A percentile compares a stretch with the other conserved stretches of the same genome.
These are phyloP conservation scores for Heritiera fomes DNA, from an alignment of 345 rosid species.

Conservation along the genomic window DNA sequence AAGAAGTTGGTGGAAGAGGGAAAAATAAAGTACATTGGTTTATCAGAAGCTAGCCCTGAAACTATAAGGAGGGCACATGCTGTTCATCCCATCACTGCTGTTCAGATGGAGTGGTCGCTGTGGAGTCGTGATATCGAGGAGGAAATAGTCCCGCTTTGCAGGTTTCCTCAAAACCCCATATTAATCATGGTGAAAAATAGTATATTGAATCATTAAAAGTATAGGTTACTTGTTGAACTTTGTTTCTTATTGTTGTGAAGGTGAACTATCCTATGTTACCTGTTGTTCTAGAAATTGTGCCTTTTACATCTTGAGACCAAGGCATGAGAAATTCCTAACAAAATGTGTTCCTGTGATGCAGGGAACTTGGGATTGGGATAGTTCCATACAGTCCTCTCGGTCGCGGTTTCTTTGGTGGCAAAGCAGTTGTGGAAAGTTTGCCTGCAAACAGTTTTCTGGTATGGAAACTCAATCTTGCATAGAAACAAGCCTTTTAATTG, in stretches of 20 bases:
- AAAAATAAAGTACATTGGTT: constrained; percentile 25
- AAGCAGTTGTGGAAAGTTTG: constrained; percentile 33
- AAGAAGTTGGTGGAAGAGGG: constrained; percentile 28
- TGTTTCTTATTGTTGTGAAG: neutral
- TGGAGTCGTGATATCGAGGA: constrained; percentile 32
- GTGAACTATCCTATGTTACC: neutral
- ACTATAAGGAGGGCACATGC: constrained; percentile 32
- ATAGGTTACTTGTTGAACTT: neutral
- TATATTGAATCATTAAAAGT: neutral
- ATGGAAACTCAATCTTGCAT: constrained; percentile 1
- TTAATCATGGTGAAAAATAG: neutral
- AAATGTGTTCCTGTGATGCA: constrained; percentile 22
- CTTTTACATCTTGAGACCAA: neutral
- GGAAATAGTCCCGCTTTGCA: constrained; percentile 28
- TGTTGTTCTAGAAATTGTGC: neutral
- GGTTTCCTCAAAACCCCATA: constrained; percentile 4
- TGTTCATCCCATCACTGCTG: constrained; percentile 25
- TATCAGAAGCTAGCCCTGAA: constrained; percentile 25
- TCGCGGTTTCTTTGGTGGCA: constrained; percentile 54
- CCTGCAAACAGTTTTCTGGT: constrained; percentile 41
- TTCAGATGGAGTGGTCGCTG: constrained; percentile 30
- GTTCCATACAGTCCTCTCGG: constrained; percentile 58
- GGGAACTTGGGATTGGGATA: constrained; percentile 56
- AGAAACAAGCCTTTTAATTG: neutral
- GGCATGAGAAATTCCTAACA: neutral